phyloP scores from a whole-genome alignment of 2,329 filamentous ascomycete genomes.

The Alternaria triticimaculans region DNA sequence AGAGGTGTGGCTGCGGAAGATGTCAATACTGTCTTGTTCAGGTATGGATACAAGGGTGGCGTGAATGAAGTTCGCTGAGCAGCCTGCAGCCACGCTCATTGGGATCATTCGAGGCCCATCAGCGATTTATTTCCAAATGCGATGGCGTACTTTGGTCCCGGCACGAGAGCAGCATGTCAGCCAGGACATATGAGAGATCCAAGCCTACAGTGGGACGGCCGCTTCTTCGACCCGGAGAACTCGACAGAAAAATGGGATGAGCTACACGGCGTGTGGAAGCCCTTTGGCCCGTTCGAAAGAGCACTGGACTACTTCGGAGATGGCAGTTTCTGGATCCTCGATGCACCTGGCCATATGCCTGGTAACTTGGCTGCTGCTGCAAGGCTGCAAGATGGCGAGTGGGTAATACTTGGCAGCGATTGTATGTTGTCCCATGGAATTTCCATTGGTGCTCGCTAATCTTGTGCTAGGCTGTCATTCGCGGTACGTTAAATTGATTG shows the following conservation, averaged over 20 bases:
- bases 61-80: neutral
- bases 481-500: constrained; percentile 21
- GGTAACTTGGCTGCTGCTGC: constrained; percentile 49
- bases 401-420: constrained; percentile 44
- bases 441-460: neutral
- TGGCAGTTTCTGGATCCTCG: constrained; percentile 49
- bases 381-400: constrained; percentile 31
- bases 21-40: constrained; percentile 40
- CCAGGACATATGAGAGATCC: constrained; percentile 40
- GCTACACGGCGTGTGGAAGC: constrained; percentile 36
- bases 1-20: constrained; percentile 27
- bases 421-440: constrained; percentile 14
- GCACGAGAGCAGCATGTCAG: constrained; percentile 34
- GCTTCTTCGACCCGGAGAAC: constrained; percentile 40
- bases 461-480: constrained; percentile 33
- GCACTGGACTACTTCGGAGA: constrained; percentile 50
- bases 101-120: constrained; percentile 43
- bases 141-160: constrained; percentile 40
- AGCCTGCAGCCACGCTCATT: constrained; percentile 40
- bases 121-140: constrained; percentile 37
- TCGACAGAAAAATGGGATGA: constrained; percentile 40
- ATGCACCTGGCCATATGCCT: constrained; percentile 48
- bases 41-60: constrained; percentile 16
- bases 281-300: constrained; percentile 45
- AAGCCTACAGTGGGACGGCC: constrained; percentile 41